Conservation (phyloP, 306 rosid species). For the Malus sieversii region DNA sequence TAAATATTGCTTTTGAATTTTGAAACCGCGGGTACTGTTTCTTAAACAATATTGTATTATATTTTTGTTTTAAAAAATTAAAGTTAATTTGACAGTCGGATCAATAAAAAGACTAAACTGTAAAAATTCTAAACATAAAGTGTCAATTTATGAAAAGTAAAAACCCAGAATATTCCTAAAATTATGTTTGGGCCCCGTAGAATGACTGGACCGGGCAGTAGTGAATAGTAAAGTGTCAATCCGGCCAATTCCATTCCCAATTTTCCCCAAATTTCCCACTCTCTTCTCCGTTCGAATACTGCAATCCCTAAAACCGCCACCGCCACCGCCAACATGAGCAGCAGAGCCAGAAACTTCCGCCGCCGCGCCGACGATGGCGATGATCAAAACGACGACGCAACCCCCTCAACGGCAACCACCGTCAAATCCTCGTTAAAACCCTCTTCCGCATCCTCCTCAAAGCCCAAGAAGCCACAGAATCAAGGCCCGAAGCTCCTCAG, state of each 20-base stretch:
- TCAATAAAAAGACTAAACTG: too few species aligned
- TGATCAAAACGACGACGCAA: conserved; percentile 24
- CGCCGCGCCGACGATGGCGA: conserved; percentile 57
- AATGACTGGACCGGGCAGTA: background rate
- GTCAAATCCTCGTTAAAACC: conserved; percentile 32
- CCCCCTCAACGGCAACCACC: conserved; percentile 19
- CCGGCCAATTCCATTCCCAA: background rate
- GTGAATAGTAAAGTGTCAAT: background rate
- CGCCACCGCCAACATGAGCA: conserved; percentile 41
- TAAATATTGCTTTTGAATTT: background rate
- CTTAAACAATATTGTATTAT: background rate
- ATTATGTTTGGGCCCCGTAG: background rate
- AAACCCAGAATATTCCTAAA: too few species aligned
- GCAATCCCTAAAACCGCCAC: background rate
- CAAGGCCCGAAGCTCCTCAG: conserved; percentile 74
- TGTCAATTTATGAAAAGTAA: too few species aligned
- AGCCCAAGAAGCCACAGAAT: conserved; percentile 50
- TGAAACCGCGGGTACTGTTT: background rate
- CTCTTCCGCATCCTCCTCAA: conserved; percentile 19
- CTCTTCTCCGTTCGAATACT: background rate
- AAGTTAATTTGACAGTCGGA: too few species aligned
- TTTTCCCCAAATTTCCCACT: background rate
- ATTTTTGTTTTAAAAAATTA: too few species aligned
- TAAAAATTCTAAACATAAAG: too few species aligned
- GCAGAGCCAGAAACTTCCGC: conserved; percentile 77